These are phyloP conservation scores for Rhizodiscina lignyota DNA, from an alignment of 495 filamentous ascomycete genomes.

Conservation along the genomic window DNA sequence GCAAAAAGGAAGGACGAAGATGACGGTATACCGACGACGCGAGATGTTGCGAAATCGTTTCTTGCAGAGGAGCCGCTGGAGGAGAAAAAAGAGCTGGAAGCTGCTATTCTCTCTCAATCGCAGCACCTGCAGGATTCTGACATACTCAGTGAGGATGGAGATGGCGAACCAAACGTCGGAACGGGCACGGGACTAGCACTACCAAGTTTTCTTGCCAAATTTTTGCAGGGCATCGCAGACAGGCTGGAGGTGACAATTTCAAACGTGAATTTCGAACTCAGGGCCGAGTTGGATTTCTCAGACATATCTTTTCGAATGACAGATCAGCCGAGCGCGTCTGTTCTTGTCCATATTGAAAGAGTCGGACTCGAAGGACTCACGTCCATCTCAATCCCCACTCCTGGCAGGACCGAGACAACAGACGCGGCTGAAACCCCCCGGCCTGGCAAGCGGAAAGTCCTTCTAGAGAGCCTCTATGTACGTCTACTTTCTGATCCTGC, in stretches of 20 bases:
- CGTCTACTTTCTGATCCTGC: too few relatives aligned
- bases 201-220: conserved; percentile 66
- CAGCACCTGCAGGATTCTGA: conserved; percentile 38
- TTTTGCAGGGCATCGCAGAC: conserved; percentile 69
- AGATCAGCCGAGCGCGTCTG: background rate
- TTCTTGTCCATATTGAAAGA: conserved; percentile 28
- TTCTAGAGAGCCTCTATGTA: too few relatives aligned
- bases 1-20: conserved; percentile 17
- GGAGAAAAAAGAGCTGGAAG: conserved; percentile 60
- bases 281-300: too few relatives aligned
- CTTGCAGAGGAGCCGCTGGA: conserved; percentile 61
- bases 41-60: conserved; percentile 76
- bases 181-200: conserved; percentile 56
- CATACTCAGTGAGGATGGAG: conserved; percentile 32
- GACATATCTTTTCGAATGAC: too few relatives aligned
- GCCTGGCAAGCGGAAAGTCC: too few relatives aligned
- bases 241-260: conserved; percentile 55
- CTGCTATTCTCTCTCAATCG: conserved; percentile 50
- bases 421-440: too few relatives aligned
- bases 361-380: conserved; percentile 53
- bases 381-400: conserved; percentile 2
- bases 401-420: too few relatives aligned
- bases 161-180: conserved; percentile 49
- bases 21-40: conserved; percentile 52
- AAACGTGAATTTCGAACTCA: conserved; percentile 34